These are phyloP conservation scores for Quercus variabilis DNA, from an alignment of 306 rosid genomes.

Conservation along the genomic window DNA sequence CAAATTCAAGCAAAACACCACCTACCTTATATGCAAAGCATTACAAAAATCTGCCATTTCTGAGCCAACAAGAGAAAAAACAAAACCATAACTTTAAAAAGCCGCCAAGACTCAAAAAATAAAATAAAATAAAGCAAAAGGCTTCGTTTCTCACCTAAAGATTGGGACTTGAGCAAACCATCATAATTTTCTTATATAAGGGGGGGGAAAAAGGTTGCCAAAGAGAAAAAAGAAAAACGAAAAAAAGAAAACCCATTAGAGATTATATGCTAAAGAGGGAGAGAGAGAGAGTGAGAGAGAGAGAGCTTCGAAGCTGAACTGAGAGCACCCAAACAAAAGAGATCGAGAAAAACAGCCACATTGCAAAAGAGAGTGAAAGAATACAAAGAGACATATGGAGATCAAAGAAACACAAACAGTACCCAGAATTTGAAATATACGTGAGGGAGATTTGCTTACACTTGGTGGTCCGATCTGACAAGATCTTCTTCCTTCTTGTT, in stretches of 20 bases:
- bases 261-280: slow-evolving; percentile 8
- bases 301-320: slow-evolving; percentile 21
- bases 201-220: background rate
- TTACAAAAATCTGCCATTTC: background rate
- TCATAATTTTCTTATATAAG: background rate
- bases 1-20: slow-evolving; percentile 4
- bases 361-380: slow-evolving; percentile 18
- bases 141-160: background rate
- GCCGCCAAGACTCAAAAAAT: background rate
- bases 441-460: slow-evolving; percentile 32
- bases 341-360: slow-evolving; percentile 34
- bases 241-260: slow-evolving; percentile 1
- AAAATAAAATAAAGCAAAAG: background rate
- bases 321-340: slow-evolving; percentile 15
- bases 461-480: slow-evolving; percentile 52
- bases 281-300: slow-evolving; percentile 5
- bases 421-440: slow-evolving; percentile 30
- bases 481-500: slow-evolving; percentile 45
- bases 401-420: slow-evolving; percentile 6
- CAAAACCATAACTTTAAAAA: background rate
- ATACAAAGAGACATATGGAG: background rate
- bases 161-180: background rate
- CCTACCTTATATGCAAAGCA: background rate
- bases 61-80: background rate
- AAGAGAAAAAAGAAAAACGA: background rate